Evolutionary conservation across 306 rosid genomes (phyloP), one percentile per base, ranked within the genome.

Genomic region (Fragaria iinumae): DNA sequence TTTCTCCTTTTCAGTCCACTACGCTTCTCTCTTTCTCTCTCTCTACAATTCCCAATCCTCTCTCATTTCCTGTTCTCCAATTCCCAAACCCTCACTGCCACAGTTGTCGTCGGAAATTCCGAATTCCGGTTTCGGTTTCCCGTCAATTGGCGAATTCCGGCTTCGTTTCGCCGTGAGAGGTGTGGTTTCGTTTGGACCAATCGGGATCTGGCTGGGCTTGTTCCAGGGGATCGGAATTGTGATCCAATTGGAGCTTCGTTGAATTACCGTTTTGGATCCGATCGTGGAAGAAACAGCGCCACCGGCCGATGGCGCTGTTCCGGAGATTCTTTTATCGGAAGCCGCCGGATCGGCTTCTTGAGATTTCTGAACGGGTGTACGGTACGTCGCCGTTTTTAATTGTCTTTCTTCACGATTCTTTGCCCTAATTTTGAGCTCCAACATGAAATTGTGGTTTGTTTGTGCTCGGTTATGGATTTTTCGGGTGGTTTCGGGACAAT

Each of bases 281-380:
- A 85, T 87, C 90, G 74, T 80, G 83, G 90, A 79, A 84, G 92
- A 81, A 95, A 89, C 97, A 92, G 99, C 99, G 99, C 97, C 97
- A 82, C 86, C 87, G 44, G 44, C 69, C 5, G 67, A 95, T 95
- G 99, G 99, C 97, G 97, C 99, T 95, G 97, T 95, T 95, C 89
- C 87, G 98, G 83, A 85, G 95, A 71, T 87, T 95, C 76, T 95
- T 95, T 76, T 92, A 92, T 83, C 85, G 97, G 85, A 95, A 92
- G 90, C 99, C 99, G 76, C 99, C 99, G 81, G 97, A 95, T 91
- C 97, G 96, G 82, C 99, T 95, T 79, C 95, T 95, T 5, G 97
- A 95, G 90, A 95, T 95, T 88, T 90, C 97, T 16, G 99, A 95
- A 74, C 87, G 99, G 76, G 99, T 95, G 44, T 95, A 95, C 80